Evolutionary conservation across 2,329 filamentous ascomycete genomes (phyloP).

Genomic region (Calonectria ilicicola): DNA sequence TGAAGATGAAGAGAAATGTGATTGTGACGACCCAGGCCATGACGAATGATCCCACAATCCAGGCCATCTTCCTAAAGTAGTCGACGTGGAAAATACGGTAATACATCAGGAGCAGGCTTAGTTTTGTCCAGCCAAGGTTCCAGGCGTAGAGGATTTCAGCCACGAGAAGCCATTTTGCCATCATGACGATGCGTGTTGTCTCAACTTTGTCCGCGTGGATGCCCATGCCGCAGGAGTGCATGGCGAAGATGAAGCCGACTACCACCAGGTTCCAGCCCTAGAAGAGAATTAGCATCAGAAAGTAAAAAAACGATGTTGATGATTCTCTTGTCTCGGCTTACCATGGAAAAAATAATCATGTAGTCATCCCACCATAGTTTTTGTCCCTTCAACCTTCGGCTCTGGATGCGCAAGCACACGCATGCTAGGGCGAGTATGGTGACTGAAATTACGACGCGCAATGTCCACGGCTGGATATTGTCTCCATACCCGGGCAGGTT

Average conservation of each 20-base stretch:
- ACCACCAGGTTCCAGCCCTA: slow-evolving; percentile 57
- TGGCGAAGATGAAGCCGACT: slow-evolving; percentile 61
- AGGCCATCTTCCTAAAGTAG: slow-evolving; percentile 56
- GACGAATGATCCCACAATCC: slow-evolving; percentile 55
- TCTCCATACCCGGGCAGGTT: slow-evolving; percentile 40
- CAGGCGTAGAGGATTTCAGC: slow-evolving; percentile 62
- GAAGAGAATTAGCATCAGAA: not conserved
- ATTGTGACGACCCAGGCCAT: slow-evolving; percentile 61
- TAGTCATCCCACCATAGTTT: slow-evolving; percentile 64
- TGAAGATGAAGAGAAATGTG: slow-evolving; percentile 63
- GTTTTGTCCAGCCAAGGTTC: slow-evolving; percentile 62
- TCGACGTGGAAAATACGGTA: slow-evolving; percentile 62
- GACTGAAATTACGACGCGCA: slow-evolving; percentile 54
- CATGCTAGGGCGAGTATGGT: slow-evolving; percentile 54
- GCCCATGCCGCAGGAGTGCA: slow-evolving; percentile 60
- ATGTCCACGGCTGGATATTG: slow-evolving; percentile 57
- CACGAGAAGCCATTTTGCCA: slow-evolving; percentile 60
- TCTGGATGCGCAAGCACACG: slow-evolving; percentile 55
- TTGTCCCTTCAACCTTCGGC: slow-evolving; percentile 56
- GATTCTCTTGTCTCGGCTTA: slow-evolving; percentile 34
- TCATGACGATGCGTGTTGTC: slow-evolving; percentile 51
- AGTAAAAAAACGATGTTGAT: not conserved
- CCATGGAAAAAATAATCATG: slow-evolving; percentile 62
- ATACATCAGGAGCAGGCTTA: slow-evolving; percentile 64
- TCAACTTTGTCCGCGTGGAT: slow-evolving; percentile 56